A percentile compares a stretch with the other conserved stretches of the same genome.
Conservation (phyloP, 257 asterid species). For the Primulina huaijiensis region DNA sequence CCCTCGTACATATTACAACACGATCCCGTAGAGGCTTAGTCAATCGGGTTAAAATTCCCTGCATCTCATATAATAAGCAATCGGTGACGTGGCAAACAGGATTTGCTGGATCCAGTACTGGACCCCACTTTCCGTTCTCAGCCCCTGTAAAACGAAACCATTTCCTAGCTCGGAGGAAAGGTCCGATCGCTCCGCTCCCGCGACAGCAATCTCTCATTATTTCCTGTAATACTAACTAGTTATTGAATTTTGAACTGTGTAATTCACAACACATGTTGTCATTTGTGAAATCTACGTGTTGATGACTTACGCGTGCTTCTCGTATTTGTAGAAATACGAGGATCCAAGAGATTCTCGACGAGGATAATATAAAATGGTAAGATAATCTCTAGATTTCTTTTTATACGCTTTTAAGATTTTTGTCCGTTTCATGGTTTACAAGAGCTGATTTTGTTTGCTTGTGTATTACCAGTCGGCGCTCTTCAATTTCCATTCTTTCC, state of each 20-base stretch:
- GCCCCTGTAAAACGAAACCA: background rate
- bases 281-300: background rate
- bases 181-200: slow-evolving; percentile 13
- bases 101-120: background rate
- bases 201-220: slow-evolving; percentile 3
- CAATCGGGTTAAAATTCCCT: background rate
- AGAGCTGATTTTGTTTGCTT: slow-evolving; percentile 23
- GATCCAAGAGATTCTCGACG: slow-evolving; percentile 24
- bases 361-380: slow-evolving; percentile 20
- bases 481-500: slow-evolving; percentile 93
- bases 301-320: slow-evolving; percentile 9
- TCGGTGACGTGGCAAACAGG: background rate
- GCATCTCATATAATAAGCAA: background rate
- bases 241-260: background rate
- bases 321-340: slow-evolving; percentile 23
- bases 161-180: slow-evolving; percentile 6
- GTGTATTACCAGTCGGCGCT: slow-evolving; percentile 64
- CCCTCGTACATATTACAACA: too few relatives aligned
- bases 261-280: background rate
- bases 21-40: too few relatives aligned
- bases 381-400: slow-evolving; percentile 24
- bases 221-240: slow-evolving; percentile 17
- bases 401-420: background rate
- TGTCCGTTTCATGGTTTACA: background rate
- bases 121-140: background rate